phyloP scores from a whole-genome alignment of 1,284 basidiomycete genomes.

The Trichosporon ovoides region DNA sequence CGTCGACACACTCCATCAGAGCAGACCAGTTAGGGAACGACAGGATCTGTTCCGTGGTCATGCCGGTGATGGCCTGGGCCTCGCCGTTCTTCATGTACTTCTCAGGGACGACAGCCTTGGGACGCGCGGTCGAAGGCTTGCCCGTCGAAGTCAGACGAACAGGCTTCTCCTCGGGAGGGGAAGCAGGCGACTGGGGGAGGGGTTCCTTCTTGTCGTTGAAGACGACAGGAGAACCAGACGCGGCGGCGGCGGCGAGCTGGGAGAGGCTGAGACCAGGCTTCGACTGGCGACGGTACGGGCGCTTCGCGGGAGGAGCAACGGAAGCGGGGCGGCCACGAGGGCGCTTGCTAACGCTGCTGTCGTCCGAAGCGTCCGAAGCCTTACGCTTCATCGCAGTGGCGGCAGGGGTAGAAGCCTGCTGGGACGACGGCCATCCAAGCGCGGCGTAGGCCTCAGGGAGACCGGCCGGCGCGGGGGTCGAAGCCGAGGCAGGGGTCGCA shows the following conservation, averaged over 20 bases:
- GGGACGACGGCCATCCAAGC: slow-evolving; percentile 22
- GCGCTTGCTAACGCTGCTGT: slow-evolving; percentile 23
- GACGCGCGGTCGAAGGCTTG: slow-evolving; percentile 37
- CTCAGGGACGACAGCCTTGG: slow-evolving; percentile 39
- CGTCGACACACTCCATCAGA: slow-evolving; percentile 30
- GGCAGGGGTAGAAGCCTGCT: slow-evolving; percentile 6
- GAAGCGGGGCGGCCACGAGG: slow-evolving; percentile 27
- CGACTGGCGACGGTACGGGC: slow-evolving; percentile 25
- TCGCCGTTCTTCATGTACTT: slow-evolving; percentile 40
- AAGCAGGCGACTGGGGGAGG: not conserved
- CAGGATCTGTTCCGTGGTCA: slow-evolving; percentile 29
- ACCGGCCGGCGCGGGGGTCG: not conserved
- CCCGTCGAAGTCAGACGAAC: slow-evolving; percentile 29
- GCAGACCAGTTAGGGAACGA: slow-evolving; percentile 31
- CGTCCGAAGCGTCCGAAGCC: slow-evolving; percentile 24
- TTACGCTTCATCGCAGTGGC: slow-evolving; percentile 33
- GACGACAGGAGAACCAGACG: slow-evolving; percentile 18
- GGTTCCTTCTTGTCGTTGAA: slow-evolving; percentile 7
- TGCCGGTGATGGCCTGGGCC: slow-evolving; percentile 33
- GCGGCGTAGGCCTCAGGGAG: slow-evolving; percentile 21
- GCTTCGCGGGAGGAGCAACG: slow-evolving; percentile 20
- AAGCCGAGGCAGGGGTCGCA: slow-evolving; percentile 5
- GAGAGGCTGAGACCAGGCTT: slow-evolving; percentile 22
- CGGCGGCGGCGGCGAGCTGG: slow-evolving; percentile 21
- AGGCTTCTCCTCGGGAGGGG: slow-evolving; percentile 16